A percentile compares a stretch with the other conserved stretches of the same genome.
phyloP scores from a whole-genome alignment of 495 filamentous ascomycete genomes.

The Pyrenopolyporus hunteri region DNA sequence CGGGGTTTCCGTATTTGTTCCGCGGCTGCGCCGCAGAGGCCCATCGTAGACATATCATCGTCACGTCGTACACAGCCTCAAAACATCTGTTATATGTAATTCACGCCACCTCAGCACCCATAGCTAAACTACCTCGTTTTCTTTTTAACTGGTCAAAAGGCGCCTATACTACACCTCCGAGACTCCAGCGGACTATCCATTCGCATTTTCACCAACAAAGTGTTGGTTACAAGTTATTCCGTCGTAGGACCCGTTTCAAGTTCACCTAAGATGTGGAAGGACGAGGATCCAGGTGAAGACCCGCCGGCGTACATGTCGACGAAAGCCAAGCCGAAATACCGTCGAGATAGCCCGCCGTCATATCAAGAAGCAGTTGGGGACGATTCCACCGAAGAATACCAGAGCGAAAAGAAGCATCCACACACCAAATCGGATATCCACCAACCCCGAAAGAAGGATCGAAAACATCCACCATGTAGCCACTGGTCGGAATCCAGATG shows the following conservation, averaged over 20 bases:
- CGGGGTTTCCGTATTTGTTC: not conserved
- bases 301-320: not conserved
- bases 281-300: not conserved
- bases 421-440: not conserved
- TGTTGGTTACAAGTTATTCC: not conserved
- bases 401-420: not conserved
- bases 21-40: not conserved
- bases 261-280: not conserved
- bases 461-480: slow-evolving; percentile 12
- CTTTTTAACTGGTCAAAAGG: not conserved
- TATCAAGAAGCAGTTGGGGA: slow-evolving; percentile 1
- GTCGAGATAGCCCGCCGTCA: not conserved
- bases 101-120: not conserved
- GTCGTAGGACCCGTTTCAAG: not conserved
- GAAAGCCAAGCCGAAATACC: not conserved
- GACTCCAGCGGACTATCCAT: not conserved
- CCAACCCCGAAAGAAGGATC: not conserved
- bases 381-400: not conserved
- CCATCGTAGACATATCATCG: not conserved
- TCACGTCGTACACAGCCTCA: slow-evolving; percentile 9
- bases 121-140: not conserved
- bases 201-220: not conserved
- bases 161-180: not conserved
- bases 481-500: slow-evolving; percentile 25
- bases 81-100: not conserved